phyloP scores from a whole-genome alignment of 2,329 filamentous ascomycete species.

The Fusarium scirpi region DNA sequence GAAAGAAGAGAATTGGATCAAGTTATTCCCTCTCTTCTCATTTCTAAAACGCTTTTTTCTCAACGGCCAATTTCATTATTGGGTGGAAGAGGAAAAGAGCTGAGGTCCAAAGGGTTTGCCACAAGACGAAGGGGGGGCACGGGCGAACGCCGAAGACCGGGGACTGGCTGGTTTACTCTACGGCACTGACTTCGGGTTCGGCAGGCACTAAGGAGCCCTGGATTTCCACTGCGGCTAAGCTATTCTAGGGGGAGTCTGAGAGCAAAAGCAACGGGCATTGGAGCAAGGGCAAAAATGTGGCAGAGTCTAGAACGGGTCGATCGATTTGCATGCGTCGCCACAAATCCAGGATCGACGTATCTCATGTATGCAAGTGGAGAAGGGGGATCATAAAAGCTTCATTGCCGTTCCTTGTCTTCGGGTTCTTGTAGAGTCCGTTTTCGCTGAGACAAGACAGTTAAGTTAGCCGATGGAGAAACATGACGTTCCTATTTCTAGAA shows the following conservation, averaged over 20 bases:
- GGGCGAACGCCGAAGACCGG: slow-evolving; percentile 20
- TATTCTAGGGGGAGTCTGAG: not conserved
- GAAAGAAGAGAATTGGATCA: not conserved
- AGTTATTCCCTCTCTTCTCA: not conserved
- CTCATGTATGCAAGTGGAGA: slow-evolving; percentile 8
- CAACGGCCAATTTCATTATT: slow-evolving; percentile 4
- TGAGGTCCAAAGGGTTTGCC: not conserved
- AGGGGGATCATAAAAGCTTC: not conserved
- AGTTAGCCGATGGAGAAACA: not conserved
- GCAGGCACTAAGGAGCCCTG: not conserved
- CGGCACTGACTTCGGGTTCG: not conserved
- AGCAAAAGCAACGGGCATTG: not conserved
- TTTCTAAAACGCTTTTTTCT: not conserved
- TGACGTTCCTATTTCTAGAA: not conserved
- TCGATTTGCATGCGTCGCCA: slow-evolving; percentile 17
- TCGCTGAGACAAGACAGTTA: not conserved
- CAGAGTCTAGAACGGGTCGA: slow-evolving; percentile 21
- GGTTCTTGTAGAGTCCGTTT: not conserved
- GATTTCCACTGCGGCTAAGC: not conserved
- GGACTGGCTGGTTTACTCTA: not conserved
- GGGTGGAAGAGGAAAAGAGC: not conserved
- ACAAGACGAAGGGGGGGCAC: not conserved
- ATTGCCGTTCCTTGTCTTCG: not conserved
- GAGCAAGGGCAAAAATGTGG: not conserved
- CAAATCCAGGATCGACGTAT: slow-evolving; percentile 13